Evolutionary conservation across 1,284 basidiomycete species (phyloP).

Genomic region (Sanghuangporus baumii): DNA sequence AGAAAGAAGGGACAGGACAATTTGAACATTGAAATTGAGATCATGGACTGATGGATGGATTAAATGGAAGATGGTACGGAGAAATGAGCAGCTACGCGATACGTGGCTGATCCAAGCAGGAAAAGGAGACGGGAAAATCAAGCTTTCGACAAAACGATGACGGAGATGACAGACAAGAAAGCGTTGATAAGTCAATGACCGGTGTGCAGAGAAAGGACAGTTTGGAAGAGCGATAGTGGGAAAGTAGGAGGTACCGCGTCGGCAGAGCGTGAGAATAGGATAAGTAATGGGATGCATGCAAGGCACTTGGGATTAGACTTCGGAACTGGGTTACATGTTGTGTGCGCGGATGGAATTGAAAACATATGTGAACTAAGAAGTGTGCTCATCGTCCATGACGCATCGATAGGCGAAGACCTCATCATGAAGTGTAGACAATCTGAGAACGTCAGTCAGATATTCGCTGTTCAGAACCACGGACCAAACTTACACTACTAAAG

Average conservation of each 20-base stretch:
- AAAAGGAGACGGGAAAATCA: background rate
- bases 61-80: constrained; percentile 1
- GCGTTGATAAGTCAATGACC: background rate
- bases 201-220: background rate
- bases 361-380: no score
- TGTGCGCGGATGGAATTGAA: background rate
- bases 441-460: background rate
- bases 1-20: background rate
- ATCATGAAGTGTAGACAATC: background rate
- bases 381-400: background rate
- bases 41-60: background rate
- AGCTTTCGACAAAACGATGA: background rate
- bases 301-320: background rate
- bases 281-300: background rate
- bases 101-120: background rate
- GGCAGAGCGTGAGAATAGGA: background rate
- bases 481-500: background rate
- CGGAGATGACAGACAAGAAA: background rate
- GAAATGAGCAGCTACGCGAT: background rate
- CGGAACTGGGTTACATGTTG: background rate
- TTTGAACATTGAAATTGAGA: background rate
- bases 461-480: background rate
- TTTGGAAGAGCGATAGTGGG: background rate
- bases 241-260: constrained; percentile 7
- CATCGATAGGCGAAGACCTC: background rate